phyloP scores from a whole-genome alignment of 176 grass and related monocot genomes.

The Miscanthus lutarioriparius region DNA sequence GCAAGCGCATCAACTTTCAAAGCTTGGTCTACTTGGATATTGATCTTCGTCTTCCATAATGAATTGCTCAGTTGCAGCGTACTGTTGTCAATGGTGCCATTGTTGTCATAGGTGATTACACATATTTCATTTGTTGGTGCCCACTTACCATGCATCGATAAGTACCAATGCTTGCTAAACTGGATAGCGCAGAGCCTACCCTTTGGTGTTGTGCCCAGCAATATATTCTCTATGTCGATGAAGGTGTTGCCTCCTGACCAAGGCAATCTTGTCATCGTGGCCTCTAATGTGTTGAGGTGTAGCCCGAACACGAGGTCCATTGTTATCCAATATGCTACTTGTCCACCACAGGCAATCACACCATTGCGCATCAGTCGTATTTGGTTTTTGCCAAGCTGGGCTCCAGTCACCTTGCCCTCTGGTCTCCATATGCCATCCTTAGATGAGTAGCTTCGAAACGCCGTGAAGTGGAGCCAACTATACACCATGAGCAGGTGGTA shows the following conservation, averaged over 20 bases:
- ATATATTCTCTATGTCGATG: background rate
- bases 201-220: background rate
- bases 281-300: background rate
- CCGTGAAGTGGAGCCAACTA: background rate
- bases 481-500: conserved; percentile 4
- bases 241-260: background rate
- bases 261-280: background rate
- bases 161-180: background rate
- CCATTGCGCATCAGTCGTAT: background rate
- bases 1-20: background rate
- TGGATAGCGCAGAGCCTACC: background rate
- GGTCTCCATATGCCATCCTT: background rate
- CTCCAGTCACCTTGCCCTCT: background rate
- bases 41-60: background rate
- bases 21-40: background rate
- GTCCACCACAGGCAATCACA: background rate
- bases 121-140: too few relatives aligned
- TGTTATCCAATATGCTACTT: background rate
- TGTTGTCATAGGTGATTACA: background rate
- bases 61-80: too few relatives aligned
- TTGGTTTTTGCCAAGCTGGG: background rate
- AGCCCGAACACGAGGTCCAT: background rate
- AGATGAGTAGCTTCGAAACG: background rate
- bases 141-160: too few relatives aligned
- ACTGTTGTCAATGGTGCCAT: background rate